These are phyloP conservation scores for Lophiotrema nucula DNA, from an alignment of 495 filamentous ascomycete genomes.

Conservation along the genomic window DNA sequence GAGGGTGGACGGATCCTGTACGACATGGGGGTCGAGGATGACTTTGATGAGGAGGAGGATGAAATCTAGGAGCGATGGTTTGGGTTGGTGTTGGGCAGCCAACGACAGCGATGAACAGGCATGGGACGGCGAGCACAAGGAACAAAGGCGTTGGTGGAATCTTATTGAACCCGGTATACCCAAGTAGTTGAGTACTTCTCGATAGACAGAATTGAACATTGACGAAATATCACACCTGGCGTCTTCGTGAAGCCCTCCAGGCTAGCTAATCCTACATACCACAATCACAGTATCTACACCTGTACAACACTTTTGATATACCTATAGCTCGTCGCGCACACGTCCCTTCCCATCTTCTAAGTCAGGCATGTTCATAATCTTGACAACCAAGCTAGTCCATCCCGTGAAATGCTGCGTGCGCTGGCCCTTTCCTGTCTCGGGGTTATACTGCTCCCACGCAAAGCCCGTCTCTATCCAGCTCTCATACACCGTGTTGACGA, in stretches of 20 bases:
- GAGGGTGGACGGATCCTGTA: constrained; percentile 89
- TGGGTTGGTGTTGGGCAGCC: too few relatives aligned
- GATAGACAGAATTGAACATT: too few relatives aligned
- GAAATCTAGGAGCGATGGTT: constrained; percentile 62
- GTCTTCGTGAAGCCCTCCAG: too few relatives aligned
- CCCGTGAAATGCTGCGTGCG: constrained; percentile 97
- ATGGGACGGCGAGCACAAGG: too few relatives aligned
- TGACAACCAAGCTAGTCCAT: constrained; percentile 93
- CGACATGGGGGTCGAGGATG: constrained; percentile 94
- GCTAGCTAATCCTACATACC: too few relatives aligned
- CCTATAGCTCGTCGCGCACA: constrained; percentile 42
- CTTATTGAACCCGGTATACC: too few relatives aligned
- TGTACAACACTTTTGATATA: too few relatives aligned
- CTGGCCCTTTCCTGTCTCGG: constrained; percentile 87
- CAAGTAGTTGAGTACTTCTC: too few relatives aligned
- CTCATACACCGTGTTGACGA: constrained; percentile 85
- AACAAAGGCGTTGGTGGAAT: too few relatives aligned
- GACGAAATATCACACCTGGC: too few relatives aligned
- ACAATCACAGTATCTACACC: too few relatives aligned
- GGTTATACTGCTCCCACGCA: constrained; percentile 98
- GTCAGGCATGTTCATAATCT: constrained; percentile 91
- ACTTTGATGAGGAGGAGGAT: constrained; percentile 99
- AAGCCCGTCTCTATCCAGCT: constrained; percentile 90
- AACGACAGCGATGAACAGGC: too few relatives aligned
- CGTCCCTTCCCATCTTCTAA: constrained; percentile 15